phyloP scores from a whole-genome alignment of 73 alveolate species.

The Paramecium caudatum region DNA sequence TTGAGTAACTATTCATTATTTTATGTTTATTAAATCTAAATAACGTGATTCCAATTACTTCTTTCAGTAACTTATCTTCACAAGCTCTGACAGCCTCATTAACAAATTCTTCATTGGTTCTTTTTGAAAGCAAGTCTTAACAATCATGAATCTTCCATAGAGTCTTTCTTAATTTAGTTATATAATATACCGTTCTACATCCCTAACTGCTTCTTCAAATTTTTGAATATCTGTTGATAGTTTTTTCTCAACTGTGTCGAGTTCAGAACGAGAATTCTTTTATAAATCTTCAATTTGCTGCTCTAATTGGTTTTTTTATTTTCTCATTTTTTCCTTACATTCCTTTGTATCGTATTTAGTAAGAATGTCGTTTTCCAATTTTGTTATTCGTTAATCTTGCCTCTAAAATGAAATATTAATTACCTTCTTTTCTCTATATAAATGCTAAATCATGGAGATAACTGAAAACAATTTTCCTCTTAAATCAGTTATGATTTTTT shows the following conservation, averaged over 20 bases:
- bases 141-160: slow-evolving; percentile 78
- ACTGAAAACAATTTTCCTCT: slow-evolving; percentile 71
- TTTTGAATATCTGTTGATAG: slow-evolving; percentile 53
- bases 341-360: slow-evolving; percentile 68
- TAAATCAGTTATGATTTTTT: slow-evolving; percentile 52
- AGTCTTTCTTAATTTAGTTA: slow-evolving; percentile 56
- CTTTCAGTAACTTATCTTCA: slow-evolving; percentile 70
- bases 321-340: slow-evolving; percentile 70
- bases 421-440: slow-evolving; percentile 66
- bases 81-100: slow-evolving; percentile 69
- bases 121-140: slow-evolving; percentile 66
- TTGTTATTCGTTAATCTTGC: slow-evolving; percentile 64
- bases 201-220: slow-evolving; percentile 72
- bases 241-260: slow-evolving; percentile 60
- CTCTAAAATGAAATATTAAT: slow-evolving; percentile 3
- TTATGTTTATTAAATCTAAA: slow-evolving; percentile 40
- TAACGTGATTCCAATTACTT: slow-evolving; percentile 3
- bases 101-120: slow-evolving; percentile 76
- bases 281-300: slow-evolving; percentile 64
- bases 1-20: background rate
- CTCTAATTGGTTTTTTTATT: slow-evolving; percentile 56
- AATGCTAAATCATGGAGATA: background rate
- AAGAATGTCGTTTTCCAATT: slow-evolving; percentile 69
- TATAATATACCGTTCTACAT: slow-evolving; percentile 58
- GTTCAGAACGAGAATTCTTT: slow-evolving; percentile 9